These are phyloP conservation scores for Coemansia sp. DNA, from an alignment of 192 early-diverging fungal species.

Conservation along the genomic window DNA sequence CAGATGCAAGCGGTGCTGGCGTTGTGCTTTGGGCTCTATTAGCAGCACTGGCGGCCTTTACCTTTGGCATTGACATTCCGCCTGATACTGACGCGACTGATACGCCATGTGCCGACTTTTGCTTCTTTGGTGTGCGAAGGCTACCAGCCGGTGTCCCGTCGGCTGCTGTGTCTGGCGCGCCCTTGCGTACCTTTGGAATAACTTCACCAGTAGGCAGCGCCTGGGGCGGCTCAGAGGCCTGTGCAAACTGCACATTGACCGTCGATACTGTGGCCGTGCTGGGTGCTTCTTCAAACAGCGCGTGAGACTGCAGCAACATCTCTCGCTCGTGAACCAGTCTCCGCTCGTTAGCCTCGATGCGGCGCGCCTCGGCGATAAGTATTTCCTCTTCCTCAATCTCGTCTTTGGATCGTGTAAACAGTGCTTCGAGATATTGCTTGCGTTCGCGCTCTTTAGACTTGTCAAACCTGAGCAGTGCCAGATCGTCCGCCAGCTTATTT, in stretches of 20 bases:
- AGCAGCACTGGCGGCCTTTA: constrained; percentile 6
- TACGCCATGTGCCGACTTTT: constrained; percentile 36
- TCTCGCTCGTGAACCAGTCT: constrained; percentile 79
- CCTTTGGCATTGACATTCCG: constrained; percentile 4
- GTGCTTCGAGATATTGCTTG: constrained; percentile 72
- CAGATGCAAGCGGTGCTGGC: constrained; percentile 9
- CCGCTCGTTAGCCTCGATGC: constrained; percentile 80
- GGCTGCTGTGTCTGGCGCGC: constrained; percentile 19
- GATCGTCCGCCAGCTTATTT: constrained; percentile 51
- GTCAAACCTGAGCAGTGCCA: constrained; percentile 55
- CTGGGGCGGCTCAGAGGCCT: constrained; percentile 27
- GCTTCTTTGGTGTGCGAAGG: constrained; percentile 34
- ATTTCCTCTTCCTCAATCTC: constrained; percentile 86
- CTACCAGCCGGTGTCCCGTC: constrained; percentile 5
- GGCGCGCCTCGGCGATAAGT: constrained; percentile 73
- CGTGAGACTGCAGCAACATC: constrained; percentile 64
- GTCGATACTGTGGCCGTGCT: constrained; percentile 17
- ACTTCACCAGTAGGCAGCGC: constrained; percentile 1
- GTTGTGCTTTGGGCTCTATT: constrained; percentile 18
- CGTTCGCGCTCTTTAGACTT: constrained; percentile 73
- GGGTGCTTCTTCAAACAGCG: constrained; percentile 48
- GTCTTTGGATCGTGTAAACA: constrained; percentile 74
- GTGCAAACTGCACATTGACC: constrained; percentile 52
- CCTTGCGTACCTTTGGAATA: constrained; percentile 42
- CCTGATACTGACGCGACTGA: constrained; percentile 9